Conservation (phyloP, 768 basidiomycete species). For the Ramaria rubella region DNA sequence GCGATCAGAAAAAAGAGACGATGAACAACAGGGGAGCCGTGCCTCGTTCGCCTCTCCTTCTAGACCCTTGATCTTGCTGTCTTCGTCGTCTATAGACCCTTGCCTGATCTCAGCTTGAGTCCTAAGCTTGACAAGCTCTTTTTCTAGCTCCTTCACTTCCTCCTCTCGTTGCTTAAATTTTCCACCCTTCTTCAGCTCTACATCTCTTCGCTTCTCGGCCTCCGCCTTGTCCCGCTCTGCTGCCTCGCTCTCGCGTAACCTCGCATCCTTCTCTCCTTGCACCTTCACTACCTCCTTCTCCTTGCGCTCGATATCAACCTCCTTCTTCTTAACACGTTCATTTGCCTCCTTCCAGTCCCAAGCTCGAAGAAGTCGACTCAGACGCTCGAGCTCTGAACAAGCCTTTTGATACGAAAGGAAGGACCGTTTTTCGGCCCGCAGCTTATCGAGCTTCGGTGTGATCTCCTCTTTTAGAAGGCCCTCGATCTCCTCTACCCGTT, state of each 20-base stretch:
- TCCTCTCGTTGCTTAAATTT: conserved; percentile 84
- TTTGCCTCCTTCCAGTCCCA: conserved; percentile 77
- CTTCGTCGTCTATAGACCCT: conserved; percentile 72
- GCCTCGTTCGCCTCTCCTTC: conserved; percentile 60
- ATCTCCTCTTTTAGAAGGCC: conserved; percentile 82
- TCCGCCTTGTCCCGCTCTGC: conserved; percentile 62
- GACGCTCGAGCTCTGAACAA: conserved; percentile 77
- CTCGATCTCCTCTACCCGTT: conserved; percentile 85
- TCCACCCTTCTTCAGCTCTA: conserved; percentile 89
- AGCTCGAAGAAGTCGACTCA: conserved; percentile 75
- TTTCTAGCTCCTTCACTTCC: conserved; percentile 68
- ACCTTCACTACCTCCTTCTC: conserved; percentile 41
- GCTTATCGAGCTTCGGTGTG: conserved; percentile 86
- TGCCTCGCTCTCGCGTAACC: conserved; percentile 45
- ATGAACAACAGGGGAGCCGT: conserved; percentile 14
- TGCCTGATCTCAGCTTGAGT: conserved; percentile 84
- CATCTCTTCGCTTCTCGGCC: conserved; percentile 72
- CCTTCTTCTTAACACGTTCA: conserved; percentile 47
- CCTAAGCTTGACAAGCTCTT: conserved; percentile 70
- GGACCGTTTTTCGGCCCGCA: conserved; percentile 81
- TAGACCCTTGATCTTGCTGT: conserved; percentile 45
- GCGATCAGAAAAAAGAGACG: neutral
- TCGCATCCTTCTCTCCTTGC: conserved; percentile 44
- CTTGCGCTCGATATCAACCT: conserved; percentile 46
- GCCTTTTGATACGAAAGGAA: conserved; percentile 90